Percentiles rank a stretch among this genome's conserved stretches.
Conservation (phyloP, 805 yeast genomes). For the Vanderwaltozyma verrucispora region DNA sequence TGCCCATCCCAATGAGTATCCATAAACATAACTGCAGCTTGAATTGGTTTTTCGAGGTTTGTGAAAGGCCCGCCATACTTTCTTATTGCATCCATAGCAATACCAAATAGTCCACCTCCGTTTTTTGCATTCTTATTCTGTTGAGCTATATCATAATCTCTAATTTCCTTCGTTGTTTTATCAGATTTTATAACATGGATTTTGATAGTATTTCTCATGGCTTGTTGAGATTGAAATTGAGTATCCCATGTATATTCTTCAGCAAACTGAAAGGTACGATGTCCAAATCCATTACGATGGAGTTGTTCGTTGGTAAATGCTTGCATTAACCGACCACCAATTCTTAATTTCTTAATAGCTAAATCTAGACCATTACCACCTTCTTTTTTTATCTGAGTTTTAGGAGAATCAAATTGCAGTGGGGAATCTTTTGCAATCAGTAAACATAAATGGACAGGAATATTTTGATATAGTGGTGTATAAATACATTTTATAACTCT, state of each 20-base stretch:
- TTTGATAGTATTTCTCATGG: constrained; percentile 52
- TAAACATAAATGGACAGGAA: constrained; percentile 74
- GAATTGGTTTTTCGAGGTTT: constrained; percentile 39
- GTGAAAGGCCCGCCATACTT: constrained; percentile 46
- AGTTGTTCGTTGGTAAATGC: constrained; percentile 88
- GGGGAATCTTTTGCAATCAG: constrained; percentile 70
- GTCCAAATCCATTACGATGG: constrained; percentile 67
- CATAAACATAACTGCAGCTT: constrained; percentile 76
- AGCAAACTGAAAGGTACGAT: constrained; percentile 62
- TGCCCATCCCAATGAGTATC: constrained; percentile 77
- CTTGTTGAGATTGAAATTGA: constrained; percentile 26
- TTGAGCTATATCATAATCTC: constrained; percentile 77
- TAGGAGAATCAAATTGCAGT: constrained; percentile 59
- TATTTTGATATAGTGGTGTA: constrained; percentile 49
- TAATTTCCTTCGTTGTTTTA: constrained; percentile 56
- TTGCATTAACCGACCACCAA: constrained; percentile 82
- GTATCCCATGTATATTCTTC: constrained; percentile 55
- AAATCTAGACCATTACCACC: constrained; percentile 61
- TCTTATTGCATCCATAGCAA: constrained; percentile 69
- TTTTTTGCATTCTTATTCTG: constrained; percentile 67
- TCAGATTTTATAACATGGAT: constrained; percentile 66
- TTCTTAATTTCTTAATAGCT: constrained; percentile 63
- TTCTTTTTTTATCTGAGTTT: constrained; percentile 29
- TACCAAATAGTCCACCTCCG: constrained; percentile 65
- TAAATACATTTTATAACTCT: constrained; percentile 34